Evolutionary conservation across 2,329 filamentous ascomycete genomes (phyloP), one percentile per base, ranked within the genome.

Genomic region (Ophiostoma ulmi): DNA sequence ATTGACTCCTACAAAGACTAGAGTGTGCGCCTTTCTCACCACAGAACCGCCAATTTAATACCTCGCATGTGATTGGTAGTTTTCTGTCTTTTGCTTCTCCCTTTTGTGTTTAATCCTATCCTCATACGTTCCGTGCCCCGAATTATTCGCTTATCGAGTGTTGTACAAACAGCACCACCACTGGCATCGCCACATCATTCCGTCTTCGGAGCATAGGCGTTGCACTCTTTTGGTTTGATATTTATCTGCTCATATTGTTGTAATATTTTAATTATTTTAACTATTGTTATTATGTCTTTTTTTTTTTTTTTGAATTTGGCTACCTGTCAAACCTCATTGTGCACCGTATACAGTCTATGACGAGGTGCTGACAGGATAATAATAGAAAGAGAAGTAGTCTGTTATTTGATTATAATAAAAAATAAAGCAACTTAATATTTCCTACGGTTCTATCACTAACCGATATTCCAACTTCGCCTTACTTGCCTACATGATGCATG

Each of bases 61-160:
- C 22, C 52, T n/a, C 22, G 8, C 17, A 38, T 66, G 20, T 2
- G 36, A 48, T n/a, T 8, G 44, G 44, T 8, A 20, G 44, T 44
- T 48, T 48, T 20, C n/a, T 17, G 41, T 14, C 31, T 44, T 44
- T 17, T 48, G 17, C 44, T 20, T 17, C 17, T 13, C 41, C 41
- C 8, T 44, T 31, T 31, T 31, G 31, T 31, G 31, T 31, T 4
- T 4, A 31, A 31, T 31, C 31, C 41, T 44, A 10, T 20, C 4
- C 44, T n/a, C 17, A 20, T 48, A 7, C 44, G 44, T 7, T n/a
- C 44, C n/a, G 20, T 48, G 44, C 17, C 52, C 70, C 63, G 31
- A 14, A 36, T 68, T 70, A 72, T 72, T 72, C 71, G 71, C 71
- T 72, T 72, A 70, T 66, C 71, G 71, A 44, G 68, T 70, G 68